Conservation (phyloP, 108 stramenopile genomes). For the Nitzschia sp. region DNA sequence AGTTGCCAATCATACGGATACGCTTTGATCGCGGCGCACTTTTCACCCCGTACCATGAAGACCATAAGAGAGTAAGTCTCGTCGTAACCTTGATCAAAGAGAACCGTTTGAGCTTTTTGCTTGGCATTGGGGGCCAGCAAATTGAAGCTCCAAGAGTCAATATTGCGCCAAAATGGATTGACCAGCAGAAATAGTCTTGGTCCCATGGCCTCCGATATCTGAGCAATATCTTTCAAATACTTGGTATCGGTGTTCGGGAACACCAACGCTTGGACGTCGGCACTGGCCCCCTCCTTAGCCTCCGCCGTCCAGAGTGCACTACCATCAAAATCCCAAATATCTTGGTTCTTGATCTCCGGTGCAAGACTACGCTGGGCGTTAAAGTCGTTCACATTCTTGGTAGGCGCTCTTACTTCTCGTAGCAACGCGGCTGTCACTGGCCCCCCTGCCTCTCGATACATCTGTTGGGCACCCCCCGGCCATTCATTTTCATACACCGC, state of each 20-base stretch:
- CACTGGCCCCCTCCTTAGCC: slow-evolving; percentile 43
- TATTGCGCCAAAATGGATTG: slow-evolving; percentile 85
- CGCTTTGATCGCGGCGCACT: slow-evolving; percentile 77
- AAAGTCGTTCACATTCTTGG: slow-evolving; percentile 18
- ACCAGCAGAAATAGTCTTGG: slow-evolving; percentile 64
- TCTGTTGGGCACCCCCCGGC: slow-evolving; percentile 86
- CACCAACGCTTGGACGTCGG: slow-evolving; percentile 73
- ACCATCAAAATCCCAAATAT: slow-evolving; percentile 90
- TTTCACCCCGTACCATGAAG: slow-evolving; percentile 72
- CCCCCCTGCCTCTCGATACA: slow-evolving; percentile 75
- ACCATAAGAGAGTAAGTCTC: slow-evolving; percentile 67
- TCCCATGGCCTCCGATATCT: slow-evolving; percentile 52
- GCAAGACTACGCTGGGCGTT: slow-evolving; percentile 16
- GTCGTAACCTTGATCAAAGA: slow-evolving; percentile 67
- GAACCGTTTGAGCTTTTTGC: slow-evolving; percentile 58
- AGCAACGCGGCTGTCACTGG: slow-evolving; percentile 68
- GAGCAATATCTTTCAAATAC: slow-evolving; percentile 74
- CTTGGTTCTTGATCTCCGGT: slow-evolving; percentile 58
- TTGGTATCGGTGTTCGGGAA: slow-evolving; percentile 84
- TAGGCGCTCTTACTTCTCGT: slow-evolving; percentile 48
- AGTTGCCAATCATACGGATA: slow-evolving; percentile 91
- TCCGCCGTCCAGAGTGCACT: slow-evolving; percentile 67
- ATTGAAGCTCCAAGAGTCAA: slow-evolving; percentile 84
- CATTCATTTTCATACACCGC: slow-evolving; percentile 67
- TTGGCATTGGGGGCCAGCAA: slow-evolving; percentile 76